phyloP scores from a whole-genome alignment of 768 basidiomycete species.

The Trametes villosa region DNA sequence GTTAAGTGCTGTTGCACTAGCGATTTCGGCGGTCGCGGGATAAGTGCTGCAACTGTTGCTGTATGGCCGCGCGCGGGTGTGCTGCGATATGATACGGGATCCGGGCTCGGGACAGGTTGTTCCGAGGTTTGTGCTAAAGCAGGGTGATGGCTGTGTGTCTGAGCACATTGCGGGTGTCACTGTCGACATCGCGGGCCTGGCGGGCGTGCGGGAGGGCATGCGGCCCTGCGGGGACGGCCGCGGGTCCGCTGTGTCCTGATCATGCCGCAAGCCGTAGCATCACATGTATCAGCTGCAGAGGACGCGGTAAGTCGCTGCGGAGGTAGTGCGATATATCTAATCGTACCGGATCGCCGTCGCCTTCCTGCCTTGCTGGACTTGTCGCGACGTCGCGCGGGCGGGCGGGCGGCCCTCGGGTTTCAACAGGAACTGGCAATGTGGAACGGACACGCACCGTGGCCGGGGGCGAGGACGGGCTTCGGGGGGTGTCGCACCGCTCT shows the following conservation, averaged over 20 bases:
- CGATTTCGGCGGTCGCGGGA: no score
- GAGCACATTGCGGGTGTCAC: neutral
- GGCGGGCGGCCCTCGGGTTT: neutral
- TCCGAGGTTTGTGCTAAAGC: constrained; percentile 1
- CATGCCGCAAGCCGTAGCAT: neutral
- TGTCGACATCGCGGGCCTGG: neutral
- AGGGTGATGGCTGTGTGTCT: neutral
- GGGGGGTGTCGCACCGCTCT: neutral
- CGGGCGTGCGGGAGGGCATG: neutral
- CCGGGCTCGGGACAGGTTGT: no score
- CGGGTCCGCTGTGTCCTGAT: neutral
- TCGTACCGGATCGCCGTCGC: constrained; percentile 16
- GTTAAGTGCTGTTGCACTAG: no score
- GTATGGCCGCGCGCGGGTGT: no score
- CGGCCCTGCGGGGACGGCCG: neutral
- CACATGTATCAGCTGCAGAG: neutral
- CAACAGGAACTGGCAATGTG: neutral
- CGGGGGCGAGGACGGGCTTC: neutral
- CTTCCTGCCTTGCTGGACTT: constrained; percentile 6
- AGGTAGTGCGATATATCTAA: constrained; percentile 2
- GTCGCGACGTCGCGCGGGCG: neutral
- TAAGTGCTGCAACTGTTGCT: no score
- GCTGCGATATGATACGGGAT: no score
- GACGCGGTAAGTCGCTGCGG: neutral
- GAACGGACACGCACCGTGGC: neutral